Evolutionary conservation across 2,329 filamentous ascomycete genomes (phyloP).

Genomic region (Colletotrichum tropicicola): DNA sequence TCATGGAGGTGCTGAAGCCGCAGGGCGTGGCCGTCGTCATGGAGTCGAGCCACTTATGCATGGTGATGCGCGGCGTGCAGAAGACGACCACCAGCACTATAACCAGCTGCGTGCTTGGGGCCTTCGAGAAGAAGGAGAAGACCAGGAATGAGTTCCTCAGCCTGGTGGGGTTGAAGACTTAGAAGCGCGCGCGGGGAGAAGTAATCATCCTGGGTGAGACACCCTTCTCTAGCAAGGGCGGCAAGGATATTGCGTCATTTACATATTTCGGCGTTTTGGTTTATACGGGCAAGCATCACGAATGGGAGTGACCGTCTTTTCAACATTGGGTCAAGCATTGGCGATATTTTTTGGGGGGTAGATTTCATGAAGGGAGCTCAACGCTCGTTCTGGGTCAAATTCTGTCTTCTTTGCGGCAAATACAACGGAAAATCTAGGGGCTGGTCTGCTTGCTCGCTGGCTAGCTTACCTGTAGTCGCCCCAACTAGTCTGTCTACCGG

Average conservation of each 20-base stretch:
- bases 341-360: constrained; percentile 14
- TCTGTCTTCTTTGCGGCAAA: neutral
- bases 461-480: neutral
- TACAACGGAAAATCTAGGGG: constrained; percentile 6
- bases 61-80: constrained; percentile 98
- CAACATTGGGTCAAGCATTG: constrained; percentile 32
- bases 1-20: constrained; percentile 91
- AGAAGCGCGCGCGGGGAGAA: neutral
- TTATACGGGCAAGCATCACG: constrained; percentile 21
- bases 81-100: constrained; percentile 89
- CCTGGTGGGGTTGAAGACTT: constrained; percentile 70
- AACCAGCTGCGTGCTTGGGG: constrained; percentile 97
- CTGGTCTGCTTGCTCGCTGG: neutral
- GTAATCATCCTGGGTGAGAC: neutral
- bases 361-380: constrained; percentile 31
- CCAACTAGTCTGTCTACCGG: neutral
- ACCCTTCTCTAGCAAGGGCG: neutral
- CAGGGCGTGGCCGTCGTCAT: constrained; percentile 97
- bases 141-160: constrained; percentile 96
- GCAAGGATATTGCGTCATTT: neutral
- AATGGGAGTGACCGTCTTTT: constrained; percentile 30
- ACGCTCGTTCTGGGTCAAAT: constrained; percentile 25
- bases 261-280: constrained; percentile 16
- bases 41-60: constrained; percentile 96
- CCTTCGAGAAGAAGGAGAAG: constrained; percentile 91